phyloP scores from a whole-genome alignment of 2,329 filamentous ascomycete genomes.

The Penicillium palitans region DNA sequence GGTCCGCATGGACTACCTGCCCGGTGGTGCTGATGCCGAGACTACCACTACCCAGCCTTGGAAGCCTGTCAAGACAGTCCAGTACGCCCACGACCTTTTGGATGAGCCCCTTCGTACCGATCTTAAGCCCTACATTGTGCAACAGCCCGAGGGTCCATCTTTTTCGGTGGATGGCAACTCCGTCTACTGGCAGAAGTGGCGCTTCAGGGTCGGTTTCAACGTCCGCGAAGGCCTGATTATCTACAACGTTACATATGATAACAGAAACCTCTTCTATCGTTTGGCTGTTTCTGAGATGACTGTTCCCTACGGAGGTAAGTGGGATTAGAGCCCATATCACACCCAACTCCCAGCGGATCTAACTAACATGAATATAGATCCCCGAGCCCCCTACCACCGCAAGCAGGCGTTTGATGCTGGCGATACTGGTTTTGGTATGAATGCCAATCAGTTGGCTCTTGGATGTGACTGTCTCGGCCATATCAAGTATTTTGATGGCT shows the following conservation, averaged over 20 bases:
- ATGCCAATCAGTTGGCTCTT: conserved; percentile 68
- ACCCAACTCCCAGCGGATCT: background rate
- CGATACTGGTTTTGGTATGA: conserved; percentile 65
- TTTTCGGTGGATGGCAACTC: conserved; percentile 59
- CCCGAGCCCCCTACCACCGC: conserved; percentile 66
- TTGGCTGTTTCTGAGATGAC: conserved; percentile 68
- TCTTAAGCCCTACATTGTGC: conserved; percentile 63
- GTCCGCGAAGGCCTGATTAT: conserved; percentile 66
- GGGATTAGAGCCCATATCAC: background rate
- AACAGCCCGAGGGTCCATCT: conserved; percentile 65
- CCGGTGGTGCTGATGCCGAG: conserved; percentile 64
- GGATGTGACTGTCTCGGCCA: conserved; percentile 71
- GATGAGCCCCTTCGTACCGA: conserved; percentile 61
- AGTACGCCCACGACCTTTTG: conserved; percentile 64
- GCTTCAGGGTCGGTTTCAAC: conserved; percentile 62
- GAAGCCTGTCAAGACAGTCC: conserved; percentile 53
- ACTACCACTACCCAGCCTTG: conserved; percentile 58
- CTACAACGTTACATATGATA: conserved; percentile 65
- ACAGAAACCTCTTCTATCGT: conserved; percentile 66
- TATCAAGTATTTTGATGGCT: conserved; percentile 65
- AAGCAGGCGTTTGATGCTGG: conserved; percentile 71
- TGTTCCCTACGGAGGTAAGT: conserved; percentile 45
- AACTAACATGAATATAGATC: conserved; percentile 57
- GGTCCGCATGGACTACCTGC: conserved; percentile 67
- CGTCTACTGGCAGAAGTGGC: conserved; percentile 68